phyloP scores from a whole-genome alignment of 768 basidiomycete genomes.

The Mycena amicta region DNA sequence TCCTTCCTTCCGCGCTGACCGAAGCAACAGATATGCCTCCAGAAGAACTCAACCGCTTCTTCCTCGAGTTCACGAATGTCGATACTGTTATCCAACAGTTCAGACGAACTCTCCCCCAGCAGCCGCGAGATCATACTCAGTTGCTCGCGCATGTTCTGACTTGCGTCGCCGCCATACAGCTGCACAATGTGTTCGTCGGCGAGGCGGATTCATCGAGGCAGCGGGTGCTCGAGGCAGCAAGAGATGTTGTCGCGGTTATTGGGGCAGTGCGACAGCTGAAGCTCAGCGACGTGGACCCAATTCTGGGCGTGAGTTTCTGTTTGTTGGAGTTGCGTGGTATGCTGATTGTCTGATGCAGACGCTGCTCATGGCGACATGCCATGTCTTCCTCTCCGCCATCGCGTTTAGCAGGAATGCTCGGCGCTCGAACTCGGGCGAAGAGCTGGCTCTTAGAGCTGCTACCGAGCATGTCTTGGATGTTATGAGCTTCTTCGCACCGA shows the following conservation, averaged over 20 bases:
- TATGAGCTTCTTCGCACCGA: background rate
- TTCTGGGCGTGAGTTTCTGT: background rate
- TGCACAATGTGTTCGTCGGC: slow-evolving; percentile 21
- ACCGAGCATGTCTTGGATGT: background rate
- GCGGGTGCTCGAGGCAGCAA: background rate
- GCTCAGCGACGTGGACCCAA: background rate
- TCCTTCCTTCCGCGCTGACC: background rate
- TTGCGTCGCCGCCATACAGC: slow-evolving; percentile 28
- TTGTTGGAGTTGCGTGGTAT: background rate
- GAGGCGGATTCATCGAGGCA: background rate
- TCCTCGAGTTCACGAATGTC: slow-evolving; percentile 19
- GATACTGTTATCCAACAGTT: slow-evolving; percentile 28
- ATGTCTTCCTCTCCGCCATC: background rate
- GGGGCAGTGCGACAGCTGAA: background rate
- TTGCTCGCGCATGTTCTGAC: slow-evolving; percentile 28
- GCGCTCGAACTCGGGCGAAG: background rate
- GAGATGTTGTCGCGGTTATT: background rate
- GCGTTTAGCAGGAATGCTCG: background rate
- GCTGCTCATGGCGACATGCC: background rate
- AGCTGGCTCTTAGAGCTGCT: background rate
- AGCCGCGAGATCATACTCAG: slow-evolving; percentile 3
- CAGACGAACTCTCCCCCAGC: background rate
- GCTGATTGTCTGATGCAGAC: background rate
- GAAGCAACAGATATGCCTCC: background rate
- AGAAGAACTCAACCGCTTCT: background rate